Evolutionary conservation across 805 yeast species (phyloP), one percentile per base, ranked within the genome.

Genomic region (Yarrowia bubula): DNA sequence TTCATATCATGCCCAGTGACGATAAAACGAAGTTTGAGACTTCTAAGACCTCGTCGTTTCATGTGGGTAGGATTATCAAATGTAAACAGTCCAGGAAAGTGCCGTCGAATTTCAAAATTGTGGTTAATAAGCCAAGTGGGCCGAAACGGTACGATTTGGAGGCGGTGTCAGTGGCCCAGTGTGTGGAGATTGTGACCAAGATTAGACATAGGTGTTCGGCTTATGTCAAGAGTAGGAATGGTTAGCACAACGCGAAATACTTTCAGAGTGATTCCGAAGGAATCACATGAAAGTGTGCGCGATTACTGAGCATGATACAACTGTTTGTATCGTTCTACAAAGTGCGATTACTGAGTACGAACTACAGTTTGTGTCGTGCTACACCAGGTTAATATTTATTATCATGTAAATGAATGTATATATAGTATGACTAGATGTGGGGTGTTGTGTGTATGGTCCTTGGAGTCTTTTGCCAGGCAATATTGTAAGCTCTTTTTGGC

Each of bases 101-200:
- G 18, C 91, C 93, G 0, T 82, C 83, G 14, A 88, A 90, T 70
- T 90, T 93, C 77, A 92, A 92, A 74, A 84, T 93, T 8, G 86
- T 90, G 14, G 86, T 92, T 7, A 81, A 82, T 74, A 89, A 89
- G 70, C 78, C 85, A 0, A 81, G 82, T 1, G 88, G 89, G 2
- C 83, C 88, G 37, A 92, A 92, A 74, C 84, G 95, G 70, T 92
- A 93, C 74, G 96, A 91, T 70, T 81, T 93, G 66, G 98, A 92
- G 71, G 95, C 97, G 0, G 79, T 79, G 6, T 83, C 80, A 50
- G 78, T 81, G 0, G 73, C 74, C 2, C 88, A 88, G 66, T 84
- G 95, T 51, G 81, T 80, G 41, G 96, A 89, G 68, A 92, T 93
- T 64, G 88, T 93, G 8, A 78, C 82, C n/a, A 87, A 87, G 70